Conservation (phyloP, 345 rosid species). For the Arabidopsis arenosa region DNA sequence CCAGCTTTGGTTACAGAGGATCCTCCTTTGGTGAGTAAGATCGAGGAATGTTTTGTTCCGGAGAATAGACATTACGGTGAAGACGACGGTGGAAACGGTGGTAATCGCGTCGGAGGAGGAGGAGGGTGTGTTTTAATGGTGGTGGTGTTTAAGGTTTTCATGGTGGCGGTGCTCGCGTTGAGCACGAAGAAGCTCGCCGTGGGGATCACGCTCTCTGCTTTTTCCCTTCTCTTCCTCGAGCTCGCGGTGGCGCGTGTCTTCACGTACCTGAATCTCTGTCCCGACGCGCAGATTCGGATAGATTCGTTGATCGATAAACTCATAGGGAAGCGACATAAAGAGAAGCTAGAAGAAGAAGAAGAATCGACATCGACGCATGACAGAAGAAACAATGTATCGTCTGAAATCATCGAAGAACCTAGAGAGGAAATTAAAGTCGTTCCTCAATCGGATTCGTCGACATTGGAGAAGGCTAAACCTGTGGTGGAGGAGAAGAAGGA, state of each 20-base stretch:
- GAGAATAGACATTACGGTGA: not conserved
- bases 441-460: not conserved
- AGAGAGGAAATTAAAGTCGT: conserved; percentile 5
- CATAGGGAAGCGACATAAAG: not conserved
- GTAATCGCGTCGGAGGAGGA: conserved; percentile 26
- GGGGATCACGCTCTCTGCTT: conserved; percentile 69
- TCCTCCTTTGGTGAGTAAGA: conserved; percentile 9
- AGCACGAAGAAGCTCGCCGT: conserved; percentile 58
- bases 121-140: conserved; percentile 41
- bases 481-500: conserved; percentile 32
- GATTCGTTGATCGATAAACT: conserved; percentile 34
- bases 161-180: conserved; percentile 62
- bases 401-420: conserved; percentile 26
- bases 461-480: conserved; percentile 20
- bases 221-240: conserved; percentile 60
- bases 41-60: not conserved
- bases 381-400: conserved; percentile 6
- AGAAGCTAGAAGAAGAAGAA: conserved; percentile 3
- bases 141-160: conserved; percentile 50
- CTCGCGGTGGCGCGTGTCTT: conserved; percentile 45
- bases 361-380: not conserved
- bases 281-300: conserved; percentile 12
- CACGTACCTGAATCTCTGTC: conserved; percentile 44
- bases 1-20: conserved; percentile 17
- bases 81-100: not conserved